Conservation (phyloP, 2,329 filamentous ascomycete species). For the Fusarium nisikadoi region DNA sequence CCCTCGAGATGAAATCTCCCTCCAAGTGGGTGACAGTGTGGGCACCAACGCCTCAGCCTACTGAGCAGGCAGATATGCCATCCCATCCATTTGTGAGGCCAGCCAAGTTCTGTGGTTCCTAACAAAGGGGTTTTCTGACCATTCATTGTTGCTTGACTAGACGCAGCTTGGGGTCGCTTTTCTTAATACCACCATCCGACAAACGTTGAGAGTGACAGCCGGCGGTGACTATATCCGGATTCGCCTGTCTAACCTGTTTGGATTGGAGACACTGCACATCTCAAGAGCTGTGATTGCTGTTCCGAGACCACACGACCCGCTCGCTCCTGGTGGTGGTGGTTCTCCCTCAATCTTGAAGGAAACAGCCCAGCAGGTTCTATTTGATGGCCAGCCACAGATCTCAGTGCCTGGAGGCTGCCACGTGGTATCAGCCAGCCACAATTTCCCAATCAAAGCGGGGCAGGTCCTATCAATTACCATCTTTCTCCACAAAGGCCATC, state of each 20-base stretch:
- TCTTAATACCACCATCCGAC: background rate
- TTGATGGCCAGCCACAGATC: background rate
- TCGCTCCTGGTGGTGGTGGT: background rate
- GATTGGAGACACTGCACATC: background rate
- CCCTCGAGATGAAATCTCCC: background rate
- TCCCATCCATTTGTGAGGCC: background rate
- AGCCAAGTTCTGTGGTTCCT: background rate
- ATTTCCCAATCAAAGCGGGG: background rate
- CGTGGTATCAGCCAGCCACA: background rate
- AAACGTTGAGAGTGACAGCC: background rate
- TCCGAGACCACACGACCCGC: background rate
- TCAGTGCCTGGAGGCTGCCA: background rate
- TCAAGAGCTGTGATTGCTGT: background rate
- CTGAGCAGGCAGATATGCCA: background rate
- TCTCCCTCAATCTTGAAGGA: background rate
- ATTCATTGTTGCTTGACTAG: background rate
- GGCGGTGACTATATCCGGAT: background rate
- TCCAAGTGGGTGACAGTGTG: background rate
- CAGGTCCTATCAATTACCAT: background rate
- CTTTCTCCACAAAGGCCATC: background rate
- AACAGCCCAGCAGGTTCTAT: background rate
- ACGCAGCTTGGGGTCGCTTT: background rate
- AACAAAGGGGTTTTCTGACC: background rate
- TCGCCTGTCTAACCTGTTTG: background rate
- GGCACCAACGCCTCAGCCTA: background rate